Evolutionary conservation across 2,329 filamentous ascomycete species (phyloP), one percentile per base, ranked within the genome.

Genomic region (Epichloe gansuensis): DNA sequence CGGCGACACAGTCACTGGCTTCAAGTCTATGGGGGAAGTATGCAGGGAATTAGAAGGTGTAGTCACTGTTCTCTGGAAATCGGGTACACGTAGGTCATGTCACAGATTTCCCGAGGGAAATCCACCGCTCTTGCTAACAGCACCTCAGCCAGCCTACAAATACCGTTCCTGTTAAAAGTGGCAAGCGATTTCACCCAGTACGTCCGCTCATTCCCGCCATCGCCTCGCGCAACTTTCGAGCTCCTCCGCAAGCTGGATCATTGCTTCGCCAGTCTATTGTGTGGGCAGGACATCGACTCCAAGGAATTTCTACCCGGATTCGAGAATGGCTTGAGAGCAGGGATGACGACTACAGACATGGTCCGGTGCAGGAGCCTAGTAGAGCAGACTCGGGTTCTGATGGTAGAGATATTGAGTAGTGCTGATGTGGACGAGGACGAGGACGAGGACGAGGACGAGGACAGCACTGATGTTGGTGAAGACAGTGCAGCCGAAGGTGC

Each of bases 281-380:
- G 74, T 25, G 85, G 86, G 3, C 69, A 76, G 53, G 82, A 95
- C 60, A 68, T 82, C 3, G 77, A 82, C 13, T 83, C 83, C 0
- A 76, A 78, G 0, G 78, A 83, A 40, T 60, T 71, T 0, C 71
- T 95, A 1, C 82, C 87, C 0, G 88, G 89, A 0, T 89, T 90
- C 56, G 78, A 81, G 56, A 74, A 71, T 6, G 77, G 77, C 1
- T 70, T 74, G 5, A 68, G 73, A 1, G 80, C 82, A 0, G 84
- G 87, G 1, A 84, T 87, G 72, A 89, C 82, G 1, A 73, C 68
- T 17, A 91, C 87, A 0, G 89, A 96, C 65, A 95, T 93, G 75
- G 89, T 97, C 7, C 79, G 91, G 41, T 85, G 90, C 57, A 85
- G 87, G 62, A 87, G 87, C 61, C 71, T 94, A 34, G 86, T 89